Evolutionary conservation across 441 rosid genomes (phyloP).

Genomic region (Omphalea diandra): DNA sequence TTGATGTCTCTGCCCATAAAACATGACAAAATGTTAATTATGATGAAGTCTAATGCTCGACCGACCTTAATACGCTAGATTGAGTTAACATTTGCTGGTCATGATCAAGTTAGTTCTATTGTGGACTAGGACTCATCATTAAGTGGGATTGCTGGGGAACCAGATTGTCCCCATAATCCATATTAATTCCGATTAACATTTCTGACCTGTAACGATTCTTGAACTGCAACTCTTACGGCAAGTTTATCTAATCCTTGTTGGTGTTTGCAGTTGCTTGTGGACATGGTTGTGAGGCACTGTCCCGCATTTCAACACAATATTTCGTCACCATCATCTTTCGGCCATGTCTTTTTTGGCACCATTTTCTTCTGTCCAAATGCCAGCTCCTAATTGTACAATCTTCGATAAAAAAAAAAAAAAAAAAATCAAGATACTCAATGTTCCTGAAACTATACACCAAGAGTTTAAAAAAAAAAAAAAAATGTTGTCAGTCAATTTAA

Average conservation of each 20-base stretch:
- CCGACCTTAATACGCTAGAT: neutral
- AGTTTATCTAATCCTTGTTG: no score
- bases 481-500: neutral
- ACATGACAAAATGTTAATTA: neutral
- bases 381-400: neutral
- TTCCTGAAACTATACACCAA: neutral
- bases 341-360: slow-evolving; percentile 10
- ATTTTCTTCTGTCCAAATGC: slow-evolving; percentile 10
- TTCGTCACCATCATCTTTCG: slow-evolving; percentile 28
- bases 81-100: neutral
- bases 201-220: no score
- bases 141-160: neutral
- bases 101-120: neutral
- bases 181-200: no score
- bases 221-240: no score
- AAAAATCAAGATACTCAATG: neutral
- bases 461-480: neutral
- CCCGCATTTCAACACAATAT: slow-evolving; percentile 13
- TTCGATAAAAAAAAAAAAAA: neutral
- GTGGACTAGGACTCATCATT: neutral
- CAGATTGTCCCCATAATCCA: neutral
- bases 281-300: slow-evolving; percentile 2
- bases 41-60: neutral
- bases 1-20: neutral
- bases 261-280: no score